Conservation (phyloP, 495 filamentous ascomycete species). For the Hypoxylon fuscum region DNA sequence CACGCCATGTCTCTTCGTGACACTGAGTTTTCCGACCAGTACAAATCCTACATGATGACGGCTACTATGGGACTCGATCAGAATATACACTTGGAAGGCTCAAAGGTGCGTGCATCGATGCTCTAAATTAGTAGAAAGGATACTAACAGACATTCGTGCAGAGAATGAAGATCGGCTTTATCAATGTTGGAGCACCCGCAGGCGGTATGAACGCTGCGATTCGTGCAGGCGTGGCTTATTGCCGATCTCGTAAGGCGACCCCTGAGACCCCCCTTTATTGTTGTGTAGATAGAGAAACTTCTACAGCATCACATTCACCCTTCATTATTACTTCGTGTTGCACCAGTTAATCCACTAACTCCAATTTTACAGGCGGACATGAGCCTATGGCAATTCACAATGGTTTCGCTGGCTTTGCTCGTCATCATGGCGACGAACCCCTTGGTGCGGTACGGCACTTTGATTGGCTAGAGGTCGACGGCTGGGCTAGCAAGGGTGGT, state of each 20-base stretch:
- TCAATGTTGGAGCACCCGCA: slow-evolving; percentile 98
- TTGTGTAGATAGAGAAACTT: background rate
- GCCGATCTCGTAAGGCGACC: slow-evolving; percentile 69
- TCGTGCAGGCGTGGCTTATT: slow-evolving; percentile 94
- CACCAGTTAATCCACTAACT: slow-evolving; percentile 13
- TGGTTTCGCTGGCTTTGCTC: slow-evolving; percentile 92
- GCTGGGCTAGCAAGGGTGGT: slow-evolving; percentile 95
- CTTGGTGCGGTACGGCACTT: slow-evolving; percentile 84
- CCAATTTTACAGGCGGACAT: slow-evolving; percentile 65
- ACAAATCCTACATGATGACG: slow-evolving; percentile 87
- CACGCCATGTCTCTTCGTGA: slow-evolving; percentile 87
- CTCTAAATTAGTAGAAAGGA: background rate
- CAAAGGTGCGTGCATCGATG: slow-evolving; percentile 72
- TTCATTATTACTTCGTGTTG: too few relatives aligned
- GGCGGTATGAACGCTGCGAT: slow-evolving; percentile 99
- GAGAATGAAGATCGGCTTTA: slow-evolving; percentile 92
- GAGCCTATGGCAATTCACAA: slow-evolving; percentile 93
- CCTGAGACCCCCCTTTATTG: background rate
- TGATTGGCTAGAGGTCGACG: slow-evolving; percentile 91
- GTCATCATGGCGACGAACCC: slow-evolving; percentile 86
- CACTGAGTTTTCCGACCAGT: slow-evolving; percentile 93
- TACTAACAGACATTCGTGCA: slow-evolving; percentile 50
- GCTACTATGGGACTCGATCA: slow-evolving; percentile 65
- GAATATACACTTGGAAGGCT: slow-evolving; percentile 65
- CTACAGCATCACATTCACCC: too few relatives aligned